These are phyloP conservation scores for Tylopilus felleus DNA, from an alignment of 768 basidiomycete genomes.

Conservation along the genomic window DNA sequence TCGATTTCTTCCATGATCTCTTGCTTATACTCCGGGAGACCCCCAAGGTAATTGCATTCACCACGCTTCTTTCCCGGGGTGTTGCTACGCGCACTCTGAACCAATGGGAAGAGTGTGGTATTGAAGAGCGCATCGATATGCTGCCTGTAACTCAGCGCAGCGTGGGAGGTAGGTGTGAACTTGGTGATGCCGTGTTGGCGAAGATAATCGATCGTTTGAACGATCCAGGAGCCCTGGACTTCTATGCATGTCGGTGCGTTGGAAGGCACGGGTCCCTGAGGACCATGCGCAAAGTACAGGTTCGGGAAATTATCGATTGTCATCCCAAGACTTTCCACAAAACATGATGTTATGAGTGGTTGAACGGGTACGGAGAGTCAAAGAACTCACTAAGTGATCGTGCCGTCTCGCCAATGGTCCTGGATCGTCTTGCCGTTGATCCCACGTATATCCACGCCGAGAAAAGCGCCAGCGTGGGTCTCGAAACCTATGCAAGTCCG, in stretches of 20 bases:
- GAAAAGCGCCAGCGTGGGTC: neutral
- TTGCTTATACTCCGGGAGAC: neutral
- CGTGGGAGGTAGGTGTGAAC: constrained; percentile 6
- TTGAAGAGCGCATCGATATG: neutral
- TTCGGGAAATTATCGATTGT: constrained; percentile 17
- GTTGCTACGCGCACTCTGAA: constrained; percentile 3
- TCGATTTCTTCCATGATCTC: constrained; percentile 16
- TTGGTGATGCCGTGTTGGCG: constrained; percentile 6
- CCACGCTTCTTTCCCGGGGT: constrained; percentile 9
- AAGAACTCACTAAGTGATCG: constrained; percentile 17
- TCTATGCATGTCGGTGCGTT: constrained; percentile 12
- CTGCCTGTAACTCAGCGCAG: constrained; percentile 6
- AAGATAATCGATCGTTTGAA: constrained; percentile 13
- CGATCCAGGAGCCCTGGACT: constrained; percentile 5
- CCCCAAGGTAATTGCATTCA: constrained; percentile 4
- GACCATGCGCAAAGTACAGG: constrained; percentile 14
- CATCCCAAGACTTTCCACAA: constrained; percentile 5
- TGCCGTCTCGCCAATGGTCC: constrained; percentile 15
- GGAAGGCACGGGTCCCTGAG: constrained; percentile 12
- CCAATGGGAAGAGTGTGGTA: constrained; percentile 9
- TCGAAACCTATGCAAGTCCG: constrained; percentile 2
- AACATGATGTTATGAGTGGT: neutral
- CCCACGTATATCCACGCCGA: constrained; percentile 12
- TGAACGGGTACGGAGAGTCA: neutral
- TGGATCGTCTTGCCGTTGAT: constrained; percentile 8